Evolutionary conservation across 1,284 basidiomycete genomes (phyloP).

Genomic region (Ceratobasidium sp.): DNA sequence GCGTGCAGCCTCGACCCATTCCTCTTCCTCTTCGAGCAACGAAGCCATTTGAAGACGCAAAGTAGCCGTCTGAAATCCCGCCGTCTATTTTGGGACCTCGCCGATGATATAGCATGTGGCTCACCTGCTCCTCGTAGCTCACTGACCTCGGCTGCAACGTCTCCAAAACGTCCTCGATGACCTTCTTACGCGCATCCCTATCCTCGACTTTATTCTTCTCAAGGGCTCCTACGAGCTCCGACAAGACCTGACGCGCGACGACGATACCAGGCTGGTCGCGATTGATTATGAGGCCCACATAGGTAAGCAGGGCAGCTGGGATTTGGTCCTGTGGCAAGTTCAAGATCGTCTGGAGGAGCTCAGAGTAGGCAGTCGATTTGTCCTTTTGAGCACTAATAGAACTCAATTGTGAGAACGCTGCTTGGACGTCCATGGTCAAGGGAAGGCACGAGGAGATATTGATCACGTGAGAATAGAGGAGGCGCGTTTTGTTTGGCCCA

Average conservation of each 20-base stretch:
- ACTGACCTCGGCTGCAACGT: constrained; percentile 76
- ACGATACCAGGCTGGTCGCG: constrained; percentile 81
- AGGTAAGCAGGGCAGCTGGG: constrained; percentile 57
- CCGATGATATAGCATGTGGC: constrained; percentile 44
- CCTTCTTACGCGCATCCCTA: constrained; percentile 61
- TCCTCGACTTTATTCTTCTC: constrained; percentile 62
- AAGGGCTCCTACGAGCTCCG: constrained; percentile 76
- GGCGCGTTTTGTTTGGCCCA: constrained; percentile 28
- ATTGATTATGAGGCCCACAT: constrained; percentile 70
- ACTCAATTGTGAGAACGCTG: constrained; percentile 64
- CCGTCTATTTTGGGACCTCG: background rate
- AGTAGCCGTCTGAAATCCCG: constrained; percentile 68
- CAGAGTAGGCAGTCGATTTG: constrained; percentile 73
- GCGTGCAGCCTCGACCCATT: constrained; percentile 90
- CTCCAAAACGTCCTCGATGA: constrained; percentile 75
- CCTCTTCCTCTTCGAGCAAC: constrained; percentile 87
- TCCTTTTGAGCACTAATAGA: constrained; percentile 76
- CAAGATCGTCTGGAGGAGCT: constrained; percentile 48
- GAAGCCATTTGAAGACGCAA: constrained; percentile 87
- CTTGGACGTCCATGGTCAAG: constrained; percentile 48
- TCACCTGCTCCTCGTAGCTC: constrained; percentile 94
- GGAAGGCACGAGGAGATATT: background rate
- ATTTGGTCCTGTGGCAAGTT: constrained; percentile 56
- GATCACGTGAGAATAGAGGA: constrained; percentile 10
- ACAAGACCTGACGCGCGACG: constrained; percentile 81